Evolutionary conservation across 2,329 filamentous ascomycete species (phyloP), one percentile per base, ranked within the genome.

Genomic region (Myriosclerotinia curreyana): DNA sequence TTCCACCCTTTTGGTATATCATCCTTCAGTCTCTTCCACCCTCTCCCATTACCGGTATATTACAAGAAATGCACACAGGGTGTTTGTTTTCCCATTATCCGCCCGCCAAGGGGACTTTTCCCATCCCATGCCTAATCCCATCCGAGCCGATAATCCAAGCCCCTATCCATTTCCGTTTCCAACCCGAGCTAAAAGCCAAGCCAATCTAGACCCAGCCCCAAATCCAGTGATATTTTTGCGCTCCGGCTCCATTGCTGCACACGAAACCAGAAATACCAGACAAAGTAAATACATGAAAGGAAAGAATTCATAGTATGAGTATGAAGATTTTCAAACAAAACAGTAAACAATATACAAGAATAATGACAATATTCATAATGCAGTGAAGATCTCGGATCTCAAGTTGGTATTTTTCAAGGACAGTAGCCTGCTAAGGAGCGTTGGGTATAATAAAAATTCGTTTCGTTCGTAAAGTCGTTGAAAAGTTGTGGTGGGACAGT

Each of bases 341-440:
- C 14, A 48, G 40, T 36, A 36, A 58, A 42, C 44, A 59, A 59
- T 63, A 63, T 22, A 59, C 61, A 63, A 65, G 48, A 55, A 68
- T 62, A 28, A 52, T 54, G 64, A 63, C 36, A 46, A 31, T 31
- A 31, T 46, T 44, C 20, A 42, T 44, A 59, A 31, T 36, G 59
- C 22, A 42, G 61, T 36, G 40, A 51, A 44, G 61, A 59, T 59
- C 46, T 31, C 46, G 25, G 46, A 51, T 59, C 52, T 50, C 42
- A 48, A 31, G 31, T 48, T 56, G 28, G 28, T 59, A 36, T 22
- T 34, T 36, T 48, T 48, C 20, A 68, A 69, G 63, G 66, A 70
- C 52, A 52, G 65, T 69, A 64, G 65, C 61, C 68, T 71, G 69
- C 69, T 71, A 73, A 72, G 65, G 71, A 73, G 69, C 70, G 72